Evolutionary conservation across 2,329 filamentous ascomycete species (phyloP).

Genomic region (Didymella pomorum): DNA sequence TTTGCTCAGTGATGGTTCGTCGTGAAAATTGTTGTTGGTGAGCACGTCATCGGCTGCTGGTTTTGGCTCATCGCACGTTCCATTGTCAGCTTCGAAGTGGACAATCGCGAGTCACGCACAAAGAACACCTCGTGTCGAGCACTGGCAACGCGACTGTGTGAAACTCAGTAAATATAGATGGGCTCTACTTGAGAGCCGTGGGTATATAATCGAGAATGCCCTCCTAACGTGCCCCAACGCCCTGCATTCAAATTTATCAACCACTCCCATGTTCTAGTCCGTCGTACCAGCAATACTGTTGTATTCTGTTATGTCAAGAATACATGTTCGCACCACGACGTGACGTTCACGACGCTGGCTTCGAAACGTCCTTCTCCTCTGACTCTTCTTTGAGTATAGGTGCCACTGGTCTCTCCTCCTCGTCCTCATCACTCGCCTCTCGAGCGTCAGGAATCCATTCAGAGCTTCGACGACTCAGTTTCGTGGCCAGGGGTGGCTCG

Average conservation of each 20-base stretch:
- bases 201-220: conserved; percentile 21
- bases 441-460: conserved; percentile 47
- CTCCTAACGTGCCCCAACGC: conserved; percentile 12
- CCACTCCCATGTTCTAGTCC: not conserved
- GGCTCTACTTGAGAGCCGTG: conserved; percentile 12
- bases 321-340: not conserved
- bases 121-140: not conserved
- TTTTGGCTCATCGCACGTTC: conserved; percentile 12
- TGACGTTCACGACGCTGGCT: not conserved
- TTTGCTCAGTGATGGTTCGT: conserved; percentile 4
- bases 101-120: not conserved
- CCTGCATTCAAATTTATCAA: conserved; percentile 20
- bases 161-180: conserved; percentile 19
- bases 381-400: conserved; percentile 6
- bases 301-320: not conserved
- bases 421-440: conserved; percentile 35
- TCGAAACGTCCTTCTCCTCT: conserved; percentile 4
- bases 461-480: conserved; percentile 45
- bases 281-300: not conserved
- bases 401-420: conserved; percentile 5
- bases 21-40: not conserved
- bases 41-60: conserved; percentile 11
- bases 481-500: conserved; percentile 44
- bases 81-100: conserved; percentile 1
- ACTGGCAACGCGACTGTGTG: not conserved